Conservation (phyloP, 495 filamentous ascomycete species). For the Annulohypoxylon nitens region DNA sequence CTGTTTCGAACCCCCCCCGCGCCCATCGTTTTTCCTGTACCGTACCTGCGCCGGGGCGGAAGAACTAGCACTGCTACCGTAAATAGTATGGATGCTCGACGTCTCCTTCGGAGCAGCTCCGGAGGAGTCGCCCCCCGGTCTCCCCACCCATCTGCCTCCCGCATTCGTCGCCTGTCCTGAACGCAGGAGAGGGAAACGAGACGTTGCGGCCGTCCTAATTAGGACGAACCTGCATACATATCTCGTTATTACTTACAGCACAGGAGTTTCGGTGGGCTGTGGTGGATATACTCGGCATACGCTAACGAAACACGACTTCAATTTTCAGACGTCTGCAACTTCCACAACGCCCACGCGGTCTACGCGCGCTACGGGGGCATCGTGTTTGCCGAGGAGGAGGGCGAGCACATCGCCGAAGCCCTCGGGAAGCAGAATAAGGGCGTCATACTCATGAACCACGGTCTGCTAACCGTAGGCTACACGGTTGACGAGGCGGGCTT, state of each 20-base stretch:
- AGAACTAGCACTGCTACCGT: not conserved
- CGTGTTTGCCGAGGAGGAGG: conserved; percentile 65
- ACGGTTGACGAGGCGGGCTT: conserved; percentile 70
- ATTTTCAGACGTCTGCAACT: conserved; percentile 63
- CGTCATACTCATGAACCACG: conserved; percentile 68
- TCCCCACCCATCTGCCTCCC: not conserved
- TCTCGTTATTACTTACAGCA: not conserved
- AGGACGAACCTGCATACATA: not conserved
- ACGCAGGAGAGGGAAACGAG: not conserved
- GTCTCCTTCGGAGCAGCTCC: conserved; percentile 21
- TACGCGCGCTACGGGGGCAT: conserved; percentile 69
- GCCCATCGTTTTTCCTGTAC: not conserved
- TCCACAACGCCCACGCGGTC: conserved; percentile 65
- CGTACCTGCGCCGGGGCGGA: conserved; percentile 20
- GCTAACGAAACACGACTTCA: conserved; percentile 4
- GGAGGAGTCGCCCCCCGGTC: conserved; percentile 39
- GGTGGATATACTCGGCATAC: not conserved
- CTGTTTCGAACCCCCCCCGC: conserved; percentile 3
- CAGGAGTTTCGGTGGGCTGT: not conserved
- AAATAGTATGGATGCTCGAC: not conserved
- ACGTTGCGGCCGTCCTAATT: conserved; percentile 7
- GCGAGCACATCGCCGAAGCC: conserved; percentile 62
- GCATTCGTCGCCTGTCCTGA: not conserved
- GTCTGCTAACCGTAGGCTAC: conserved; percentile 65
- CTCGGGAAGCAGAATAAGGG: conserved; percentile 62